Conservation (phyloP, 75 land plant genomes). For the Isoetes taiwanensis region DNA sequence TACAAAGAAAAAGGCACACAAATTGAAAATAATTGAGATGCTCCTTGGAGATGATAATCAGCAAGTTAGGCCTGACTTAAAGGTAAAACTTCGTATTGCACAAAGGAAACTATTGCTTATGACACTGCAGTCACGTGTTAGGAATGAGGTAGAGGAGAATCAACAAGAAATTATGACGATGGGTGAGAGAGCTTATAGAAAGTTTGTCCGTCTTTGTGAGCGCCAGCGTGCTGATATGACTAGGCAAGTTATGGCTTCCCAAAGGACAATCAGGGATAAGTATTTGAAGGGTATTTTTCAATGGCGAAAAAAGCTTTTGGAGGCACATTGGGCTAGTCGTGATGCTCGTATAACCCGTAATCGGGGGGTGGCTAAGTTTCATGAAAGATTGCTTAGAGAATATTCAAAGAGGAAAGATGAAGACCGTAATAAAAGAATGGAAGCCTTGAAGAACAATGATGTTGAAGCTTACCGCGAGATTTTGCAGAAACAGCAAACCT, state of each 20-base stretch:
- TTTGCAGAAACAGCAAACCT: constrained; percentile 82
- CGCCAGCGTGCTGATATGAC: constrained; percentile 71
- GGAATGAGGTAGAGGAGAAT: constrained; percentile 84
- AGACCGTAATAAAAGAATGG: constrained; percentile 89
- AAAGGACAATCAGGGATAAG: constrained; percentile 71
- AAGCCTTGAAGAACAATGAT: constrained; percentile 98
- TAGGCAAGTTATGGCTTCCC: constrained; percentile 67
- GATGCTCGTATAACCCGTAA: constrained; percentile 93
- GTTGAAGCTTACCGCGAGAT: constrained; percentile 94
- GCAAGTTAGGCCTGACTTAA: constrained; percentile 68
- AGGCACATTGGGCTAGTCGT: constrained; percentile 91
- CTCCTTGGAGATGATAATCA: constrained; percentile 67
- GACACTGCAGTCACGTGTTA: constrained; percentile 65
- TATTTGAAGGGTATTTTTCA: constrained; percentile 74
- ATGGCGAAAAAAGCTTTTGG: constrained; percentile 96
- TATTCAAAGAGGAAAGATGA: constrained; percentile 96
- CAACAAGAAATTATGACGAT: constrained; percentile 99
- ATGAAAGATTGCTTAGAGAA: constrained; percentile 88
- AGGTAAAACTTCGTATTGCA: constrained; percentile 78
- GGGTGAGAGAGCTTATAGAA: constrained; percentile 85
- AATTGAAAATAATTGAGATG: constrained; percentile 52
- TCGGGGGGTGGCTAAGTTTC: constrained; percentile 93
- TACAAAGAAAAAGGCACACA: constrained; percentile 61
- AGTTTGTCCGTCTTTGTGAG: constrained; percentile 91
- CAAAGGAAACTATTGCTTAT: constrained; percentile 68